Conservation (phyloP, 139 green algal species). For the Spirogloea muscicola region DNA sequence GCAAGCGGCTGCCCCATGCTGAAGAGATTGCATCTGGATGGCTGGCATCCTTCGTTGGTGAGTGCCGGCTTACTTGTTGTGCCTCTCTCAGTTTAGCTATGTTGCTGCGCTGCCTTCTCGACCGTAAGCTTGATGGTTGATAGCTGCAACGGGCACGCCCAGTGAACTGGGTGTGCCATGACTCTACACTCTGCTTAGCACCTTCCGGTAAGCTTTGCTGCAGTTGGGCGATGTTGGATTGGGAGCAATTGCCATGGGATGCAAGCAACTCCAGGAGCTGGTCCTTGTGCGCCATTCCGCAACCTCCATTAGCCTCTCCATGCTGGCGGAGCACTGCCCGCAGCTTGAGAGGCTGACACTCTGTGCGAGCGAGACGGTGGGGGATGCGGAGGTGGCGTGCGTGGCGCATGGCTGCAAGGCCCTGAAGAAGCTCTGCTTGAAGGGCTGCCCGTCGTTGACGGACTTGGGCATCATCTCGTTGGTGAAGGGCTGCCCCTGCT, state of each 20-base stretch:
- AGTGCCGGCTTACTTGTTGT: too few relatives aligned
- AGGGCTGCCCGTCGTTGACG: slow-evolving; percentile 13
- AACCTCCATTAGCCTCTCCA: slow-evolving; percentile 15
- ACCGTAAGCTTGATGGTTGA: too few relatives aligned
- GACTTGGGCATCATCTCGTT: slow-evolving; percentile 30
- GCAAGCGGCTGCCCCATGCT: slow-evolving; percentile 10
- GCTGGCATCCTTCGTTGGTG: slow-evolving; percentile 12
- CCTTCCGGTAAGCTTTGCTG: too few relatives aligned
- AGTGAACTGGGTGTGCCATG: too few relatives aligned
- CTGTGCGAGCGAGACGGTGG: background rate
- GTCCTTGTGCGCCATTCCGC: slow-evolving; percentile 22
- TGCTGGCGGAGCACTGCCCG: slow-evolving; percentile 6
- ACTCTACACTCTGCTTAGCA: too few relatives aligned
- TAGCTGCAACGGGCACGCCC: too few relatives aligned
- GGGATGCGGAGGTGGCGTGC: slow-evolving; percentile 25
- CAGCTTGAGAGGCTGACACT: slow-evolving; percentile 30
- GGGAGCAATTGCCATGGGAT: background rate
- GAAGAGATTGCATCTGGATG: slow-evolving; percentile 16
- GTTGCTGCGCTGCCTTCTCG: too few relatives aligned
- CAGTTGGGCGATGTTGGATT: slow-evolving; percentile 17
- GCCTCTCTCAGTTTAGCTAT: too few relatives aligned
- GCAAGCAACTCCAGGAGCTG: slow-evolving; percentile 28
- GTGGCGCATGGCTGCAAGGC: slow-evolving; percentile 11
- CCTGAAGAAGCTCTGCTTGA: slow-evolving; percentile 21
- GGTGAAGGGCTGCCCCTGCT: slow-evolving; percentile 14